Evolutionary conservation across 495 filamentous ascomycete genomes (phyloP), one percentile per base, ranked within the genome.

Genomic region (Penicillium soppii): DNA sequence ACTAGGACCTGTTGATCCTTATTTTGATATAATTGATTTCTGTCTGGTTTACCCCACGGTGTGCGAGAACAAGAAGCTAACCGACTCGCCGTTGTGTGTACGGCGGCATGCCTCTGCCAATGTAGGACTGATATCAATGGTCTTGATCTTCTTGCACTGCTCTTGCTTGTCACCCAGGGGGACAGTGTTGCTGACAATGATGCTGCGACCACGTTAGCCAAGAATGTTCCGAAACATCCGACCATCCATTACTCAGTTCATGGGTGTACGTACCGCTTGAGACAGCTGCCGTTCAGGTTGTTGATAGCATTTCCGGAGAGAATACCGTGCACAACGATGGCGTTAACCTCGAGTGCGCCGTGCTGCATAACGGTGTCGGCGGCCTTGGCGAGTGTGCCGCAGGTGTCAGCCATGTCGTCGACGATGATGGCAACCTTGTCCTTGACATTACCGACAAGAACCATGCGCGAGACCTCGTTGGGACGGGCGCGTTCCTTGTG

Each of bases 151-250:
- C 53, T 81, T 77, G 64, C 94, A 97, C 23, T 61, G 55, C 65
- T 84, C 82, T 63, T 87, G 85, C 67, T 73, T 73, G 40, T 75
- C 97, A 61, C 88, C 88, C 49, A 95, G 83, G 32, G 92, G 92
- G 22, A 97, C 90, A n/a, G 92, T 98, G 72, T 98, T 98, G 25
- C 95, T 97, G 43, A 97, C 92, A 12, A 97, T 91, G 6, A 98
- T 69, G 48, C 84, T 84, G 50, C 74, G 15, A 32, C 8, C 6
- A 27, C 4, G 33, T 49, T 49, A 49, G 37, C n/a, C 4, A 25
- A 46, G 25, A 6, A 2, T 19, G 15, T 15, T 7, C 7, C 12
- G 2, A 23, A 16, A 26, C 13, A 8, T 13, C 13, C 8, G 9
- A 20, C n/a, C 23, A 30, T 27, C 16, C 8, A 13, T 44, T 16